Conservation (phyloP, 2,329 filamentous ascomycete species). For the Fragosphaeria purpurea region DNA sequence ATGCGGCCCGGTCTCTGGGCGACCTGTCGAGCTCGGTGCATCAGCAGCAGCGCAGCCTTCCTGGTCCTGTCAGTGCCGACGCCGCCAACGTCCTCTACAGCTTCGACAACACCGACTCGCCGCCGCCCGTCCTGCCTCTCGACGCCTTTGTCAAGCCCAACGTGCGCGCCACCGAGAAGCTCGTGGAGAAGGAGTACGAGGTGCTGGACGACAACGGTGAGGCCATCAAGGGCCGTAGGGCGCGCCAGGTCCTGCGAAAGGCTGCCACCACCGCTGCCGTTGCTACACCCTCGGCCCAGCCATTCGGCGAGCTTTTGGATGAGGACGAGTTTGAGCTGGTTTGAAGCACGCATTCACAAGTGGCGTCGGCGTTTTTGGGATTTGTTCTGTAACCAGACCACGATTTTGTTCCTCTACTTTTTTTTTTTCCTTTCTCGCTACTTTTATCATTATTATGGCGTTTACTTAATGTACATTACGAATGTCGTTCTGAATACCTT, state of each 20-base stretch:
- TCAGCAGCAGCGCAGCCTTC: constrained; percentile 1
- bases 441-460: too few relatives aligned
- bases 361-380: too few relatives aligned
- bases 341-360: not conserved
- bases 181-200: constrained; percentile 39
- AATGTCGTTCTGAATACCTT: too few relatives aligned
- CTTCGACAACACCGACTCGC: constrained; percentile 31
- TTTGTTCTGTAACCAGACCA: too few relatives aligned
- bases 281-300: not conserved
- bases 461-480: too few relatives aligned
- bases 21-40: constrained; percentile 21
- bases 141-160: constrained; percentile 25
- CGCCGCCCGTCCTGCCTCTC: constrained; percentile 29
- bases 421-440: too few relatives aligned
- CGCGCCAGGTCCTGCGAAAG: constrained; percentile 29
- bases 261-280: constrained; percentile 3
- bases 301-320: constrained; percentile 1
- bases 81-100: constrained; percentile 31
- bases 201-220: constrained; percentile 36
- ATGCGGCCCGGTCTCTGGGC: constrained; percentile 25
- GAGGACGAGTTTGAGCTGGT: constrained; percentile 17
- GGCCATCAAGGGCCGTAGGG: constrained; percentile 32
- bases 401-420: too few relatives aligned
- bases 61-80: not conserved
- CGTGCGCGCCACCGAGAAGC: constrained; percentile 30